Base-by-base conservation (phyloP, 2,329 filamentous ascomycete species). In the Aspergillus fumigatus region DNA sequence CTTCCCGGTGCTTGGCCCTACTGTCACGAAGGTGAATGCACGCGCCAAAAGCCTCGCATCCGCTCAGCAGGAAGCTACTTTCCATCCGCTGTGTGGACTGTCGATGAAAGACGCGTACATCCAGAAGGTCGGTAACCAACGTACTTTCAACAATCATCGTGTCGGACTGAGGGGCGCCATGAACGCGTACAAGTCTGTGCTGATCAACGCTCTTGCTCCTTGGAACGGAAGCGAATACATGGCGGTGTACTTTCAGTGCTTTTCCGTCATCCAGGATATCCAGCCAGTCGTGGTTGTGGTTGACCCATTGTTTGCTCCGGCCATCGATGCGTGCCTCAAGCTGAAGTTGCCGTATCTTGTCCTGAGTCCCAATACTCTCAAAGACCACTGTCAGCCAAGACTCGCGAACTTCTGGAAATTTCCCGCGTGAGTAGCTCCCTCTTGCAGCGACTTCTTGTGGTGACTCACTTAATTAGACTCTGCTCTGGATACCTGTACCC, bases 281-380 rank as follows among this genome's bases (percentile, higher is more conserved):
- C 53, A 65, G 3, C 72, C 78, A 0, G 65, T 71, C 48, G 38
- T 77, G 4, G 59, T 76, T 5, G 70, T 75, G 1, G 65, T 77
- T 1, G 76, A 80, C 41, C 69, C 70, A 2, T 56, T 75, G 3
- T 73, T 80, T 54, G 61, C 67, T 0, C 74, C 75, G 8, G 78
- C 57, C 1, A 50, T 77, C 3, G 75, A 78, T 25, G 76, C 73
- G 2, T 76, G 72, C 53, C 71, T 69, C 23, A 63, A 67, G 9
- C 51, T 71, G n/a, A 57, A 60, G 0, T 59, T 70, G n/a, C 65
- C 67, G 6, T 73, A 68, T 59, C 62, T 73, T 1, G 59, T 75
- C 4, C 59, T 80, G 25, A 73, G 71, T 27, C 76, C 78, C 0
- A 80, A 78, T 59, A 69, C 76, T 1, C 70, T 77, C 56, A 74